phyloP scores from a whole-genome alignment of 257 asterid species.

The Penstemon barbatus region DNA sequence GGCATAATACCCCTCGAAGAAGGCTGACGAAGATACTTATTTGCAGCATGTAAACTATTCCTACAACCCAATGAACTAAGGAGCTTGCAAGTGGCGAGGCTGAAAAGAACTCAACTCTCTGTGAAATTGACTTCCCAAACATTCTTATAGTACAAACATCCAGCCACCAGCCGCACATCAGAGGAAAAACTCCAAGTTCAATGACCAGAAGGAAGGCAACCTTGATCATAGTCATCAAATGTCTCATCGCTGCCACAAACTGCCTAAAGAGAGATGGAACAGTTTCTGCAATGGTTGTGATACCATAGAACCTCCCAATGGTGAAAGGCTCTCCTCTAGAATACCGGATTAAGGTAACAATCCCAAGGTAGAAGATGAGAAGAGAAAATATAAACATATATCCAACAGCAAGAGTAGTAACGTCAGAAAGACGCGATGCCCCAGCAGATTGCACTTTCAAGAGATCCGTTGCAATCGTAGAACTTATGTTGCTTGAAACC shows the following conservation, averaged over 20 bases:
- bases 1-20: constrained; percentile 83
- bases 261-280: constrained; percentile 91
- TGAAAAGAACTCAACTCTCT: constrained; percentile 94
- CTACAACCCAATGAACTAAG: constrained; percentile 97
- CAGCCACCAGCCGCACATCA: constrained; percentile 99
- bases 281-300: constrained; percentile 90
- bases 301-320: constrained; percentile 93
- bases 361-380: constrained; percentile 75
- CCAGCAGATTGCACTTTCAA: constrained; percentile 63
- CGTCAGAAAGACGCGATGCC: constrained; percentile 85
- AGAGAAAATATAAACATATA: constrained; percentile 80
- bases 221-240: constrained; percentile 96
- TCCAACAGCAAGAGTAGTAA: constrained; percentile 97
- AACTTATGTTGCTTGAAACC: constrained; percentile 54
- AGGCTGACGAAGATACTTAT: constrained; percentile 99
- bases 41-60: constrained; percentile 96
- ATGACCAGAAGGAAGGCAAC: constrained; percentile 97
- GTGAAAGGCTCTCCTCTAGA: constrained; percentile 94
- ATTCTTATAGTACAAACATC: constrained; percentile 93
- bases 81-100: constrained; percentile 96
- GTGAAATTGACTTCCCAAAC: constrained; percentile 92
- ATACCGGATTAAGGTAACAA: constrained; percentile 76
- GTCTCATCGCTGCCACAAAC: constrained; percentile 92
- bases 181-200: constrained; percentile 97
- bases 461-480: constrained; percentile 58